Base-by-base conservation (phyloP, 192 early-diverging fungal genomes). In the Backusella morwellensis region DNA sequence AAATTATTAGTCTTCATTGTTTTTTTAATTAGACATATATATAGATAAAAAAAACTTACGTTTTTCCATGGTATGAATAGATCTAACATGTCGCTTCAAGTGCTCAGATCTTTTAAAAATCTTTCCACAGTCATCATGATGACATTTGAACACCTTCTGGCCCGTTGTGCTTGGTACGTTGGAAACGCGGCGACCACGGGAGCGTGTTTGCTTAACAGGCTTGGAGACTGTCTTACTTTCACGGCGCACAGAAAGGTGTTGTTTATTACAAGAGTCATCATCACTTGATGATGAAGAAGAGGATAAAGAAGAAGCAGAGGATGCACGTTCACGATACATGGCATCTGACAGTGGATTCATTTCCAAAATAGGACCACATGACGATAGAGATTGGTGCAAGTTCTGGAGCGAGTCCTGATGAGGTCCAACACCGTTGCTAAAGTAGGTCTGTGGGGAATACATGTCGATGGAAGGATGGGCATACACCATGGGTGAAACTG, bases 11-110 rank as follows among this genome's bases (percentile, higher is more conserved):
- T 63, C 29, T 63, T 63, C 21, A 29, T 29, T 63, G 4, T 29
- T 29, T 29, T 29, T 23, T 32, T 23, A 63, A 40, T 40, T 63
- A 63, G 29, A 63, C 3, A 34, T 12, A 40, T 15, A 26, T 6
- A 8, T 36, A 32, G 32, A 32, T 32, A 1, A 40, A 40, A 12
- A 41, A 41, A 21, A 81, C 87, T 84, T 85, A 88, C 87, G 88
- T 84, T 88, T 85, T 70, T 89, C 88, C 72, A 88, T 79, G 4
- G 88, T 89, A 59, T 89, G 88, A 74, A 89, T 89, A 35, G 88
- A 89, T 41, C 88, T 80, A 47, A 89, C 78, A 68, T 89, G 88
- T 29, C 88, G 77, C 70, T 89, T 89, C 26, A 89, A 74, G 80
- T 89, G 88, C 59, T 89, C 88, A 1, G 88, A 89, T 66, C 88